Conservation (phyloP, 2,329 filamentous ascomycete genomes). For the Aspergillaceae sp. region DNA sequence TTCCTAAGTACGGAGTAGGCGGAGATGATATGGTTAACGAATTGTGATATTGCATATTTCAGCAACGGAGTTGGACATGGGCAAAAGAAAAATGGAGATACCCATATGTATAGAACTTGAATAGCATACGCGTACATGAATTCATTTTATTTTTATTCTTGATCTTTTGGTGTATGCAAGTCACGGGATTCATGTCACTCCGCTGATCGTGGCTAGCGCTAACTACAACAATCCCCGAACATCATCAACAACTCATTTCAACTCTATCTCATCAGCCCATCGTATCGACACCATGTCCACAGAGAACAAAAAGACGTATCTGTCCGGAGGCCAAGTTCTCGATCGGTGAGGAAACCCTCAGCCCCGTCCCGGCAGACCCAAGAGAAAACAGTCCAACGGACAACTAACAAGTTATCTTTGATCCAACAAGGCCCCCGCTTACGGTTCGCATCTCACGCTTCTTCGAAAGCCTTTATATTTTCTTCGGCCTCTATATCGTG, state of each 20-base stretch:
- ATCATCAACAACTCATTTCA: slow-evolving; percentile 5
- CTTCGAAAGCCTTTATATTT: slow-evolving; percentile 37
- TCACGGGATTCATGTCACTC: no score
- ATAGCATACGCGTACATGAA: neutral
- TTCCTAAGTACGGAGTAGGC: slow-evolving; percentile 1
- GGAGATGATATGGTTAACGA: neutral
- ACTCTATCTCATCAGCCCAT: slow-evolving; percentile 4
- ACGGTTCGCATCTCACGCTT: slow-evolving; percentile 35
- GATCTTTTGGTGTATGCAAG: neutral
- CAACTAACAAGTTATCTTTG: slow-evolving; percentile 2
- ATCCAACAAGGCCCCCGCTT: slow-evolving; percentile 34
- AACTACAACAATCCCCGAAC: no score
- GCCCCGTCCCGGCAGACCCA: neutral
- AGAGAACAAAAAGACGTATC: slow-evolving; percentile 23
- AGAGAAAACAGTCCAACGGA: neutral
- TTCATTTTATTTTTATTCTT: neutral
- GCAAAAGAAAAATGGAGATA: slow-evolving; percentile 5
- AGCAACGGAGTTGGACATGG: slow-evolving; percentile 2
- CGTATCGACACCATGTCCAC: slow-evolving; percentile 23
- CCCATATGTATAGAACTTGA: slow-evolving; percentile 3
- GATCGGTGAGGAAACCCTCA: slow-evolving; percentile 19
- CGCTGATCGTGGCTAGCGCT: no score
- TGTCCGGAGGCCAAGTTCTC: slow-evolving; percentile 34
- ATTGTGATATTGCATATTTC: neutral
- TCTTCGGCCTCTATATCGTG: slow-evolving; percentile 42